Conservation (phyloP, 2,329 filamentous ascomycete genomes). For the Penicillium expansum region DNA sequence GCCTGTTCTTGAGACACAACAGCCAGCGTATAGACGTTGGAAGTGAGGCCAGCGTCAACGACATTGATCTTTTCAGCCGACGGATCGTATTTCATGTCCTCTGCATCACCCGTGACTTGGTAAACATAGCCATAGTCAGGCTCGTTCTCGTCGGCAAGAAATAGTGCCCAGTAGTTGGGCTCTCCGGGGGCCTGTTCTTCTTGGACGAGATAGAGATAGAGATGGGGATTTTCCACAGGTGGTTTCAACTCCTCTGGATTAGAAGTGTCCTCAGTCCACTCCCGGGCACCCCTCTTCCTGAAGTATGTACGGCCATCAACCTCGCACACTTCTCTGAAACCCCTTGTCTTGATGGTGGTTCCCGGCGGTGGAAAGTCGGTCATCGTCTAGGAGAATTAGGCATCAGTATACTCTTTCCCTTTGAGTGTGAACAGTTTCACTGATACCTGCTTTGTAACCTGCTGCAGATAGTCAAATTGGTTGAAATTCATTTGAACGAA, state of each 20-base stretch:
- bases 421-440: background rate
- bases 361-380: background rate
- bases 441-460: background rate
- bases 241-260: background rate
- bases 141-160: slow-evolving; percentile 25
- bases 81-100: slow-evolving; percentile 25
- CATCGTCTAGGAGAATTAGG: background rate
- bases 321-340: slow-evolving; percentile 21
- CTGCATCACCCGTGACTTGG: slow-evolving; percentile 28
- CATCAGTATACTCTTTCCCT: background rate
- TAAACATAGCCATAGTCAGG: slow-evolving; percentile 19
- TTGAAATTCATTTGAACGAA: background rate
- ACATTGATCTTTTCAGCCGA: slow-evolving; percentile 12
- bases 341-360: slow-evolving; percentile 10
- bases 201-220: slow-evolving; percentile 24
- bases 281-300: slow-evolving; percentile 14
- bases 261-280: slow-evolving; percentile 16
- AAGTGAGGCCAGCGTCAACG: slow-evolving; percentile 4
- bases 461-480: background rate
- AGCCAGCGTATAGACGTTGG: slow-evolving; percentile 20
- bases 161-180: slow-evolving; percentile 25
- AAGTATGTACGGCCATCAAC: slow-evolving; percentile 18
- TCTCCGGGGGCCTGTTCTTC: slow-evolving; percentile 20
- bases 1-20: slow-evolving; percentile 14
- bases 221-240: background rate